Evolutionary conservation across 2,329 filamentous ascomycete species (phyloP), one percentile per base, ranked within the genome.

Genomic region (Fusarium tricinctum): DNA sequence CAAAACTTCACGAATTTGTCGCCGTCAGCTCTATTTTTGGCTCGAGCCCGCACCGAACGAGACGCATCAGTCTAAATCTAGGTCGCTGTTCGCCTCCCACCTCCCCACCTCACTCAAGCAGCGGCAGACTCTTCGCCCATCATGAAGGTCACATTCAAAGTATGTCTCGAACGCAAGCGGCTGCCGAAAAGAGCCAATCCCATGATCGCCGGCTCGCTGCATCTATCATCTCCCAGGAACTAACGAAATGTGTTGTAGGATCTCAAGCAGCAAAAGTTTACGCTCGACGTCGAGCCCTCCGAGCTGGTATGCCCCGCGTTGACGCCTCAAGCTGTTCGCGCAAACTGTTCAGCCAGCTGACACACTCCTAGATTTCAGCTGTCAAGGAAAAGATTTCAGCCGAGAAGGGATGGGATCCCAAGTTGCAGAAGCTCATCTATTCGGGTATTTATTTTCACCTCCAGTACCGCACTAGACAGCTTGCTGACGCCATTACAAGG

Each of bases 251-350:
- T 38, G 22, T 20, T 73, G 33, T 75, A 97, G 94, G 96, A 99
- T 85, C 88, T 99, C 77, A 98, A 97, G 86, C 96, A 98, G 82
- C 92, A 97, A 81, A 97, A 97, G 86, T 99, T 99, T 83, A 90
- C 91, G 77, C 92, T 99, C 85, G 95, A 98, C 74, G 93, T 94
- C 77, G 94, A 98, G 81, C 93, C 94, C 69, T 90, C 92, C 71
- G 94, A 97, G 79, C 92, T 93, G 80, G 94, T 97, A 90, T 72
- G 76, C 78, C 77, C 78, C 69, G 72, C 72, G 61, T 69, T 58
- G 63, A 64, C 54, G 59, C 67, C 63, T 58, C 57, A 64, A 59
- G 55, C 56, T 66, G 56, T 59, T 62, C 53, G 58, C 55, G 58
- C 65, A 52, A 63, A 61, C 45, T 40, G 38, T 39, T 46, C 54